Base-by-base conservation (phyloP, 768 basidiomycete species). In the Rhodotorula babjevae region DNA sequence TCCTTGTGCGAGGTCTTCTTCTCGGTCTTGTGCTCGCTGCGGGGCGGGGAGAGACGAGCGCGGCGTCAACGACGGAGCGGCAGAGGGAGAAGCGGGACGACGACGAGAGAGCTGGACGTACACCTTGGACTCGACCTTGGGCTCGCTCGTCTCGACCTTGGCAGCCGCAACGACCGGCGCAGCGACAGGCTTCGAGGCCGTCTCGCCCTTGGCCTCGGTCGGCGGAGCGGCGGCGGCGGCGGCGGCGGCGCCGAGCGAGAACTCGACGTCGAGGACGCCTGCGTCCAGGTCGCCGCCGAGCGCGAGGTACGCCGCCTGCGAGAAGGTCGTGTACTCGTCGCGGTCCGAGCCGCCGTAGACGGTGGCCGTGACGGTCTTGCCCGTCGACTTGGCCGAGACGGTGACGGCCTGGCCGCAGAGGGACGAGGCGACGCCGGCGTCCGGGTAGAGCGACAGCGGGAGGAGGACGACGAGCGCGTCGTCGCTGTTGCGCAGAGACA, bases 401-500 rank as follows among this genome's bases (percentile, higher is more conserved):
- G 47, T 31, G 15, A 72, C 52, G 49, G 67, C 25, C 19, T 53
- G 27, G 27, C 66, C 66, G 58, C 71, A 72, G 40, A 72, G 71
- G 31, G 59, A 44, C 14, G 62, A 64, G 16, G 53, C 52, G 47
- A 33, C 52, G 56, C 40, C 6, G 18, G 49, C 33, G 31, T 67
- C 61, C 18, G 71, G 71, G 66, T 72, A 72, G 16, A 72, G 42
- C 15, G 52, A 50, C 44, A 67, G 61, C 40, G 71, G 71, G 23
- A 72, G 71, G 25, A 50, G 66, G 52, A 68, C 31, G 52, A 68
- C 23, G 23, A 47, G 4, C 33, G 59, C 57, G 49, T 59, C 44
- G 57, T 72, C 66, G 63, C 40, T 61, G 62, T 36, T 36, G 36
- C 36, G 36, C 2, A 11, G 33, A 4, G 61, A 61, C 16, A 67